Percentiles rank a stretch among this genome's conserved stretches.
Evolutionary conservation across 1,284 basidiomycete species (phyloP).

Genomic region (Pulveroboletus sp.): DNA sequence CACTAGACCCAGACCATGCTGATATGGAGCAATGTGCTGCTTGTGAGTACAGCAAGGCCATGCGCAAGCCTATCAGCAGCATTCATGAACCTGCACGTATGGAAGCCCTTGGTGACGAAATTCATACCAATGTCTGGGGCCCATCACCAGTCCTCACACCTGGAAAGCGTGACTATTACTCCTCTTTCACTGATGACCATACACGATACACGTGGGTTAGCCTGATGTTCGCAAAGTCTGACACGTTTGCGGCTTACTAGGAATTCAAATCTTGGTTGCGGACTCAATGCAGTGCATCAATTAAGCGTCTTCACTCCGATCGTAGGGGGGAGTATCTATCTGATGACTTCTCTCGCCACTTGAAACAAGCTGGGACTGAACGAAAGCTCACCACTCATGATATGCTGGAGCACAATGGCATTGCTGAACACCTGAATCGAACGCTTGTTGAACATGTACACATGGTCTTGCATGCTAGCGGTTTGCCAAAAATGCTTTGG

Average conservation of each 20-base stretch:
- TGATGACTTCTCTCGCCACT: too few relatives aligned
- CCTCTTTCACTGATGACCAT: background rate
- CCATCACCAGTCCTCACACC: constrained; percentile 29
- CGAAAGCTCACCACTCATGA: background rate
- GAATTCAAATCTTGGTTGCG: too few relatives aligned
- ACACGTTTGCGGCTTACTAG: too few relatives aligned
- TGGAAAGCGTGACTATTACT: background rate
- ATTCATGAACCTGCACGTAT: background rate
- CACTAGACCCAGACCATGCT: background rate
- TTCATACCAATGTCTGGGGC: constrained; percentile 23
- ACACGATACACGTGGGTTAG: background rate
- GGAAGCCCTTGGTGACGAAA: background rate
- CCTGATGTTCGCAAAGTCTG: background rate
- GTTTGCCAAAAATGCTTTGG: too few relatives aligned
- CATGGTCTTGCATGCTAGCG: too few relatives aligned
- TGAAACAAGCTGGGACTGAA: background rate
- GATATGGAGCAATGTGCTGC: background rate
- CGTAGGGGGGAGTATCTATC: too few relatives aligned
- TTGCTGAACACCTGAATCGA: background rate
- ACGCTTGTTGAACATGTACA: background rate
- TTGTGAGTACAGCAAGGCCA: background rate
- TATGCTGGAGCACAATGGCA: background rate
- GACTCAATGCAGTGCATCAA: too few relatives aligned
- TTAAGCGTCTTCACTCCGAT: too few relatives aligned
- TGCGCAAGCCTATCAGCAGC: background rate